Conservation (phyloP, 2,329 filamentous ascomycete species). For the Fusarium subglutinans region DNA sequence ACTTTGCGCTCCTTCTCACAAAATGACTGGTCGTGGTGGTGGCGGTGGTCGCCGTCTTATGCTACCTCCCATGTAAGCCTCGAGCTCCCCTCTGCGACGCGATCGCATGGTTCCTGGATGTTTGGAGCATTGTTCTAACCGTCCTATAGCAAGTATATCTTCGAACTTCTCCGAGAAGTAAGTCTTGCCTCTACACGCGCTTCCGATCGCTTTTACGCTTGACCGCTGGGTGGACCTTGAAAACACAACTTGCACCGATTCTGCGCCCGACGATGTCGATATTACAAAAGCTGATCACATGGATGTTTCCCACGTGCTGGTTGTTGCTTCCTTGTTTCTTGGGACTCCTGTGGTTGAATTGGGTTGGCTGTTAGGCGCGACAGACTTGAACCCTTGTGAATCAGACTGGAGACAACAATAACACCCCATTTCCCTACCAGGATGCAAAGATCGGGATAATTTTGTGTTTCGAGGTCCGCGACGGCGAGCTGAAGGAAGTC, state of each 20-base stretch:
- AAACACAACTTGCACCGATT: constrained; percentile 9
- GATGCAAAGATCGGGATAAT: background rate
- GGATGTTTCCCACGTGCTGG: background rate
- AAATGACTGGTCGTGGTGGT: constrained; percentile 68
- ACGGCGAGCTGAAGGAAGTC: background rate
- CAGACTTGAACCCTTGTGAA: background rate
- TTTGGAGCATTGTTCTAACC: constrained; percentile 34
- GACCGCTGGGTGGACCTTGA: constrained; percentile 29
- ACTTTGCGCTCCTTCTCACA: constrained; percentile 21
- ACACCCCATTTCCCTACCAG: background rate
- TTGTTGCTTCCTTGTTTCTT: background rate
- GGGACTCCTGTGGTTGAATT: background rate
- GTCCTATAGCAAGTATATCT: constrained; percentile 55
- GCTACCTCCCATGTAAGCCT: constrained; percentile 63
- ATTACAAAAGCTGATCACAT: background rate
- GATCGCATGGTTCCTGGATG: constrained; percentile 9
- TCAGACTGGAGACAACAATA: background rate
- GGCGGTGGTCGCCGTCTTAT: constrained; percentile 68
- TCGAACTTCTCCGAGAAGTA: constrained; percentile 79
- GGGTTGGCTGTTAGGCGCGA: background rate
- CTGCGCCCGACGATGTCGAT: background rate
- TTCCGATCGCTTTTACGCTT: background rate
- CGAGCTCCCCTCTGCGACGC: constrained; percentile 24
- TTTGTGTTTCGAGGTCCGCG: background rate
- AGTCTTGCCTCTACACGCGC: constrained; percentile 37